These are phyloP conservation scores for Talaromyces sp. DNA, from an alignment of 2,329 filamentous ascomycete species.

Conservation along the genomic window DNA sequence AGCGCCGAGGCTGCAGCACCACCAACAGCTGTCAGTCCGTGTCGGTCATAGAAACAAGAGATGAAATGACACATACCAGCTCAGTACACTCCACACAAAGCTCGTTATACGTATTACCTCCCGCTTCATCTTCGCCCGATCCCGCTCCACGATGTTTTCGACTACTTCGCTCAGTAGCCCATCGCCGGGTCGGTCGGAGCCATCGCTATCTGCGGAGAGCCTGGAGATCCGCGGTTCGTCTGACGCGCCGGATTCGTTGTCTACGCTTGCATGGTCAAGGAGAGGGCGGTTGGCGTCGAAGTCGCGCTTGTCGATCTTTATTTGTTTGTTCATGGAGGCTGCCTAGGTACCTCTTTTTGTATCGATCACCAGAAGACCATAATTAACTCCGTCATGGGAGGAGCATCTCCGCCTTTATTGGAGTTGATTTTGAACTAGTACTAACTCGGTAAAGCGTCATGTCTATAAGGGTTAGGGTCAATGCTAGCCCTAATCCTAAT, in stretches of 20 bases:
- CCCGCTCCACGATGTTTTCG: conserved; percentile 57
- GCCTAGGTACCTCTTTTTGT: background rate
- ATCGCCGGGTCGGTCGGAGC: conserved; percentile 35
- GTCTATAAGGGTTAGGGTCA: too few species aligned
- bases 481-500: too few species aligned
- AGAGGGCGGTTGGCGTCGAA: conserved; percentile 44
- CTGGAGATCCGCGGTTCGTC: conserved; percentile 17
- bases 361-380: too few species aligned
- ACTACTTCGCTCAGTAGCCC: conserved; percentile 59
- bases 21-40: conserved; percentile 11
- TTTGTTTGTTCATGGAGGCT: conserved; percentile 4
- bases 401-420: too few species aligned
- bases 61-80: conserved; percentile 44
- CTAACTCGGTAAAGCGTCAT: too few species aligned
- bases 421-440: too few species aligned
- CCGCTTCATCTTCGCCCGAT: conserved; percentile 53
- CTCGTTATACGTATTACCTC: conserved; percentile 53
- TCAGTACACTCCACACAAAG: conserved; percentile 60
- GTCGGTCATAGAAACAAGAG: background rate
- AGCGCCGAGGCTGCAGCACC: conserved; percentile 62
- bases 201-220: conserved; percentile 19
- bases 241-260: conserved; percentile 21
- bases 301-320: conserved; percentile 40
- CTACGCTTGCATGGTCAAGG: conserved; percentile 20
- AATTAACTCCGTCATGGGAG: too few species aligned